Conservation (phyloP, 768 basidiomycete genomes). For the Tylopilus subfusipes region DNA sequence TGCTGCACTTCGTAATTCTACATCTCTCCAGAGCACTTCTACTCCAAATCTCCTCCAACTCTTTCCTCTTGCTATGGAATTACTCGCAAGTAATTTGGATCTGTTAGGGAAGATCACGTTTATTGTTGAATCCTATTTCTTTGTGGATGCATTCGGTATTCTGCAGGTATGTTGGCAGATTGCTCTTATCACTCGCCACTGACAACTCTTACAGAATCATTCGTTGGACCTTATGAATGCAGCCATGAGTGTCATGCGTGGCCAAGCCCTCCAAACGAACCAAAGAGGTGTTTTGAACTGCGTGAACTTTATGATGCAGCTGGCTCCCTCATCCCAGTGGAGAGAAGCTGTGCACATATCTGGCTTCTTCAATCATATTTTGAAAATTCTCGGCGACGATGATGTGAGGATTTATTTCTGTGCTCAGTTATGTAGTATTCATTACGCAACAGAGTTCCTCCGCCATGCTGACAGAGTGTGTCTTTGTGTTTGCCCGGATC, state of each 20-base stretch:
- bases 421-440: slow-evolving; percentile 3
- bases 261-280: slow-evolving; percentile 49
- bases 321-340: slow-evolving; percentile 63
- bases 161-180: slow-evolving; percentile 50
- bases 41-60: slow-evolving; percentile 58
- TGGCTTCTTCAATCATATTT: slow-evolving; percentile 63
- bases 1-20: slow-evolving; percentile 62
- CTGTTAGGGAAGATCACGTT: slow-evolving; percentile 62
- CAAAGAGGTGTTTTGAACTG: slow-evolving; percentile 59
- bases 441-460: slow-evolving; percentile 27
- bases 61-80: slow-evolving; percentile 56
- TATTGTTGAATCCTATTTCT: slow-evolving; percentile 73
- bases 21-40: slow-evolving; percentile 44
- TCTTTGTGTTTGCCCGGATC: slow-evolving; percentile 74
- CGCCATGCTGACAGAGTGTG: slow-evolving; percentile 57
- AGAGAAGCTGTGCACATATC: slow-evolving; percentile 69
- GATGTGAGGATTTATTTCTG: slow-evolving; percentile 45
- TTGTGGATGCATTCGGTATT: slow-evolving; percentile 62
- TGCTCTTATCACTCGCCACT: background rate
- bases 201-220: slow-evolving; percentile 40
- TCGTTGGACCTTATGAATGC: slow-evolving; percentile 57
- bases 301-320: slow-evolving; percentile 58
- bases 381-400: slow-evolving; percentile 60
- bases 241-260: slow-evolving; percentile 48
- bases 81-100: slow-evolving; percentile 69